These are phyloP conservation scores for Colletotrichum liriopes DNA, from an alignment of 2,329 filamentous ascomycete genomes.

Conservation along the genomic window DNA sequence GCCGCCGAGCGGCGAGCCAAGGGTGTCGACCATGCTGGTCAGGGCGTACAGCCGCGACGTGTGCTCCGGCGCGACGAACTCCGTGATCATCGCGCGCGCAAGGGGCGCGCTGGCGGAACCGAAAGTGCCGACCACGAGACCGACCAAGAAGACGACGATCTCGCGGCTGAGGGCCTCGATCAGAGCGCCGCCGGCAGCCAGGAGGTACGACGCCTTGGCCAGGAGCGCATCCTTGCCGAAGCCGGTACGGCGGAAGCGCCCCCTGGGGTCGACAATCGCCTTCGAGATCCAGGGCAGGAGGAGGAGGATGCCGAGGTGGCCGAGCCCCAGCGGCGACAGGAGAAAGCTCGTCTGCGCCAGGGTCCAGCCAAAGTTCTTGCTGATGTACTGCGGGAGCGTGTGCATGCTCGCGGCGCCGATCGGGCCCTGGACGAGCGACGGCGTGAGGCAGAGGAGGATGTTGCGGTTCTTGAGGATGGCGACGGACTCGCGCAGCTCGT, in stretches of 20 bases:
- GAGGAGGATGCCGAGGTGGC: conserved; percentile 56
- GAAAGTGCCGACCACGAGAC: conserved; percentile 55
- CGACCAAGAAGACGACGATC: conserved; percentile 54
- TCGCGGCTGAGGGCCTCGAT: conserved; percentile 54
- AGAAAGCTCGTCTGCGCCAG: conserved; percentile 60
- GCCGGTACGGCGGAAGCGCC: conserved; percentile 52
- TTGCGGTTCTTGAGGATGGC: conserved; percentile 54
- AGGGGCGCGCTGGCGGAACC: conserved; percentile 58
- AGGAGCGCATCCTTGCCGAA: conserved; percentile 58
- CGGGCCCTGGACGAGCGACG: conserved; percentile 57
- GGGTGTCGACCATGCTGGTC: conserved; percentile 57
- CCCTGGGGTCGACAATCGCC: conserved; percentile 46
- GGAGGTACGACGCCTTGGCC: conserved; percentile 51
- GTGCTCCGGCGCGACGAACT: conserved; percentile 55
- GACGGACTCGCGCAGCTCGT: conserved; percentile 53
- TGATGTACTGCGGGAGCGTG: conserved; percentile 59
- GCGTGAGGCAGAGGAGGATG: conserved; percentile 56
- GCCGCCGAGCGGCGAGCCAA: conserved; percentile 58
- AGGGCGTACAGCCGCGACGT: conserved; percentile 60
- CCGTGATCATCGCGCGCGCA: conserved; percentile 57
- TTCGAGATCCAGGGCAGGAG: conserved; percentile 54
- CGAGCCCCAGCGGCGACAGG: conserved; percentile 58
- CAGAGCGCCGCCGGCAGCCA: conserved; percentile 52
- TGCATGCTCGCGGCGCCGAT: conserved; percentile 54
- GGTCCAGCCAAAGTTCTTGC: conserved; percentile 61